These are phyloP conservation scores for Pilatotrama ljubarskyi DNA, from an alignment of 768 basidiomycete genomes.

Conservation along the genomic window DNA sequence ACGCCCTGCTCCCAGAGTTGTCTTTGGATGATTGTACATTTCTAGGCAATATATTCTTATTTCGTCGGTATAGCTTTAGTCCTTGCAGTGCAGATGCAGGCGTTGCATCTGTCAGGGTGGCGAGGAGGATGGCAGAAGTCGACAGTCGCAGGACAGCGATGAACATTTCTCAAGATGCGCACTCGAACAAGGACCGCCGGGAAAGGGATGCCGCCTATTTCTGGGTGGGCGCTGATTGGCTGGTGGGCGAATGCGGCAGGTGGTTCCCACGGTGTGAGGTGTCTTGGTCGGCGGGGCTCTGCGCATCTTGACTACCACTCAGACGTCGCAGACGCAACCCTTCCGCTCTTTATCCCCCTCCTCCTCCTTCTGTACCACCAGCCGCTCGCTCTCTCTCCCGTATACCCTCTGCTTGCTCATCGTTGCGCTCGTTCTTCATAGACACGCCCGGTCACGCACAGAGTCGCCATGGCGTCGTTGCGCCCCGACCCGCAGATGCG, in stretches of 20 bases:
- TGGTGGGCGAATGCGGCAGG: background rate
- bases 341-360: conserved; percentile 11
- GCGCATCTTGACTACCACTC: background rate
- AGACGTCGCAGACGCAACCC: conserved; percentile 5
- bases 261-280: background rate
- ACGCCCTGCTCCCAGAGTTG: background rate
- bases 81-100: background rate
- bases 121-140: background rate
- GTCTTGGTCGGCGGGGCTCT: background rate
- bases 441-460: background rate
- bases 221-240: conserved; percentile 5
- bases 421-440: background rate
- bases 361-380: conserved; percentile 5
- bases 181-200: background rate
- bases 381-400: background rate
- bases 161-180: background rate
- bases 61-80: background rate
- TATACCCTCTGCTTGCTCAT: conserved; percentile 17
- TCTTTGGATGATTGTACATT: background rate
- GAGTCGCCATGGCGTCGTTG: conserved; percentile 21
- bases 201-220: background rate
- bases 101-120: too few species aligned
- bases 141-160: background rate
- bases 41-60: conserved; percentile 1
- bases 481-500: conserved; percentile 17